Conservation (phyloP, 495 filamentous ascomycete genomes). For the Friedmanniomyces simplex region DNA sequence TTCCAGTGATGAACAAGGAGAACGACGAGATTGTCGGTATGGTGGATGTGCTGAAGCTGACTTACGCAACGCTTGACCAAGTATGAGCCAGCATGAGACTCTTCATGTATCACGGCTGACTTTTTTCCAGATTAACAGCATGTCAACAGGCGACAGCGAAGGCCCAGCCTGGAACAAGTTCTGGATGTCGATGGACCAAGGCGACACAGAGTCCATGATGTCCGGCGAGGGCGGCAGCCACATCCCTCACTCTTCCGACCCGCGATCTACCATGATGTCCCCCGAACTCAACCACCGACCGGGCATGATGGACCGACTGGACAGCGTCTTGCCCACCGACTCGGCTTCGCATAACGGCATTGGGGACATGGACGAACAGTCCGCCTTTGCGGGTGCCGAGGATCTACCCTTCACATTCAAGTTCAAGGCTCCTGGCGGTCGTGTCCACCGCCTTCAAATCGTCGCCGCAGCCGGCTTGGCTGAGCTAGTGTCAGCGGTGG, state of each 20-base stretch:
- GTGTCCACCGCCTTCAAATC: conserved; percentile 86
- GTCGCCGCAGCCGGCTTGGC: conserved; percentile 67
- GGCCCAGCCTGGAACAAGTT: conserved; percentile 99
- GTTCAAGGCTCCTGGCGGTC: conserved; percentile 95
- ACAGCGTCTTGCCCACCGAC: conserved; percentile 83
- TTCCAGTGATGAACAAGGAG: conserved; percentile 91
- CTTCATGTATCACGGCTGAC: conserved; percentile 4
- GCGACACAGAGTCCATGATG: conserved; percentile 92
- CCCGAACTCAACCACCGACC: conserved; percentile 54
- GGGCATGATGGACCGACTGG: conserved; percentile 51
- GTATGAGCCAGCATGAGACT: conserved; percentile 41
- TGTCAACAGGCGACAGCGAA: conserved; percentile 73
- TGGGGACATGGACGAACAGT: conserved; percentile 46
- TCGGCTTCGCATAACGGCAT: conserved; percentile 86
- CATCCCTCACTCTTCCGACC: conserved; percentile 48
- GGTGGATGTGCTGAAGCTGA: conserved; percentile 97
- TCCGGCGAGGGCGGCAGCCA: conserved; percentile 72
- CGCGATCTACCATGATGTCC: conserved; percentile 68
- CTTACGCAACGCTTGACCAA: conserved; percentile 95
- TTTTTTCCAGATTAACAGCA: conserved; percentile 54
- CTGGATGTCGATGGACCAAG: conserved; percentile 92
- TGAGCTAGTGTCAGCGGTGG: conserved; percentile 69
- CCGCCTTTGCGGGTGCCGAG: conserved; percentile 45
- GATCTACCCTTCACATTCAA: conserved; percentile 91
- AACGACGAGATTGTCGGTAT: conserved; percentile 95